Evolutionary conservation across 768 basidiomycete genomes (phyloP), one percentile per base, ranked within the genome.

Genomic region (Cystobasidium onofrii): DNA sequence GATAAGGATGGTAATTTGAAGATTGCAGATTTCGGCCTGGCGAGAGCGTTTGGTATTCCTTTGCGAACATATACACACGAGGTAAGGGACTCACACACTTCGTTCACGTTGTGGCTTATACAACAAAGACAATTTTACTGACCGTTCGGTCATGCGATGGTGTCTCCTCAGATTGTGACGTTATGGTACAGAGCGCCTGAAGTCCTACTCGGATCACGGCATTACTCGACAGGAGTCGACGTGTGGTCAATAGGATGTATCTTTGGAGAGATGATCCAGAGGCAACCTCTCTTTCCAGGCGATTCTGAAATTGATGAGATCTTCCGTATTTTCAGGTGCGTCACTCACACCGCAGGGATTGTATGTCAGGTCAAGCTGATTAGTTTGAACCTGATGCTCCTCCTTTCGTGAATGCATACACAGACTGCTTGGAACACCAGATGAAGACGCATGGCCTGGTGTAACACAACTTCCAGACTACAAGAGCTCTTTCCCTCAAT

Each of bases 201-300:
- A 81, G 95, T 99, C 63, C 84, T 99, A 23, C 88, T 99, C 0
- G 95, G 95, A 34, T 90, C 91, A 3, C 88, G 94, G 52, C 93
- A 98, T 81, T 99, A 99, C 83, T 89, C 92, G 18, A 99, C 96
- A 1, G 91, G 92, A 1, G 90, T 99, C 79, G 96, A 99, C 83
- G 96, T 98, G 92, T 99, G 96, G 96, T 94, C 92, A n/a, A 95
- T 99, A 25, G 96, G 82, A 0, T 97, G 94, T 80, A 98, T 99
- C 80, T 92, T 96, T 79, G 95, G 95, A 9, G 96, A 99, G 83
- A 97, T 98, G 95, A 89, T 92, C 67, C 57, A 55, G 18, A 46
- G 72, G 33, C 43, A 75, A 54, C 75, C 75, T 12, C 52, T 75
- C 74, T 99, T 99, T 86, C 95, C 96, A 27, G 96, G 96, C 3